Evolutionary conservation across 345 rosid genomes (phyloP), one percentile per base, ranked within the genome.

Genomic region (Citrus maxima): DNA sequence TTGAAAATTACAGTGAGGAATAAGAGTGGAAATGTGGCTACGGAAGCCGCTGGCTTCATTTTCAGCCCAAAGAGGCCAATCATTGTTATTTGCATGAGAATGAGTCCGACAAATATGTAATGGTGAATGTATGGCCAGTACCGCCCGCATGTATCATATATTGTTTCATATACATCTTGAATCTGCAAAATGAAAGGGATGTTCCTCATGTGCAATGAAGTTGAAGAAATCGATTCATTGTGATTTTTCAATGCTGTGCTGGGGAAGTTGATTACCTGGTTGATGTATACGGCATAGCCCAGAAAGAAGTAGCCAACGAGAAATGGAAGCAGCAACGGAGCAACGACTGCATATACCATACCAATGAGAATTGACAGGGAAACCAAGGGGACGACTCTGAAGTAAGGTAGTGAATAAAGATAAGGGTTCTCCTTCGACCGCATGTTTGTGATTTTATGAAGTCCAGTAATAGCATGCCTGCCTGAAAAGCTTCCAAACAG

Each of bases 21-120:
- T 64, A 95, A 73, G 54, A 95, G 93, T 35, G 95, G 98, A 68
- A 95, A 70, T 25, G 98, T 84, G 76, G 95, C 89, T 49, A 93
- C 84, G 49, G 98, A 87, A 77, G 97, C 96, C 65, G 90, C 86
- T 10, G 99, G 96, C 80, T 92, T 95, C n/a, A 93, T 87, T 86
- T 95, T 95, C 72, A 95, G 88, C 19, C 98, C 93, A 35, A 95
- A 95, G 72, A 92, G 90, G 56, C 99, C 98, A 55, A 95, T 90
- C 98, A 92, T 93, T 0, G 93, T 93, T 76, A 93, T 73, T 88
- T 95, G 98, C 99, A 93, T 95, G 54, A 95, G 93, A 84, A 91
- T 84, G 4, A 93, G 87, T n/a, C 91, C 88, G 14, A 88, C 86
- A 55, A 85, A 74, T 37, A 92, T 88, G 59, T 88, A 92, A 63